Base-by-base conservation (phyloP, 2,329 filamentous ascomycete genomes). In the Fusarium mundagurra region DNA sequence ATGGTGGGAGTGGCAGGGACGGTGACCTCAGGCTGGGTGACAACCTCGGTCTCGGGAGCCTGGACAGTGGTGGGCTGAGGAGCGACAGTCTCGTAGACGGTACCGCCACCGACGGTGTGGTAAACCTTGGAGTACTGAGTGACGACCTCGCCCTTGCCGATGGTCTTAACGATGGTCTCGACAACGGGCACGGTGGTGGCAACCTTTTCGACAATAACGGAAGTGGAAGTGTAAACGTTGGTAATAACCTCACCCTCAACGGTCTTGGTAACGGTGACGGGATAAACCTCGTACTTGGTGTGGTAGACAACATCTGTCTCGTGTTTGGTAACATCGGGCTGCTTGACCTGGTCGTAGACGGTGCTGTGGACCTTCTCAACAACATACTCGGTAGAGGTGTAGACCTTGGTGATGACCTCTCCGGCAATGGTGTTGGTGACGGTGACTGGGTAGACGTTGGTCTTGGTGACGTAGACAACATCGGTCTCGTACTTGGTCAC, bases 271-370 rank as follows among this genome's bases (percentile, higher is more conserved):
- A 80, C 76, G 7, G 83, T 83, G 10, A 87, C 74, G 18, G 86
- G 85, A 77, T 82, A 84, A 12, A 86, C 78, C 33, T 80, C 82
- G 17, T 86, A 87, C 53, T 83, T 65, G 38, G 85, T 86, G 8
- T 79, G 82, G 76, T 85, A 84, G 27, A 80, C 80, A 17, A 83
- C 76, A 69, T 80, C 64, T 10, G 55, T 54, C 17, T 78, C 78
- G 1, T 81, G 82, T 29, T 81, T 80, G 6, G 82, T 84, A 43
- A 81, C 69, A 12, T 83, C 86, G n/a, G 82, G 81, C 36, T 78
- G 77, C 24, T 83, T 81, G 36, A 83, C 78, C 10, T 83, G 83
- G 69, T 82, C 77, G 67, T 81, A 76, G 69, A 81, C 60, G 16
- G 79, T 79, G 41, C 80, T 76, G 17, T 83, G 81, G 43, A 83